phyloP scores from a whole-genome alignment of 306 rosid species.

The Vigna nakashimae region DNA sequence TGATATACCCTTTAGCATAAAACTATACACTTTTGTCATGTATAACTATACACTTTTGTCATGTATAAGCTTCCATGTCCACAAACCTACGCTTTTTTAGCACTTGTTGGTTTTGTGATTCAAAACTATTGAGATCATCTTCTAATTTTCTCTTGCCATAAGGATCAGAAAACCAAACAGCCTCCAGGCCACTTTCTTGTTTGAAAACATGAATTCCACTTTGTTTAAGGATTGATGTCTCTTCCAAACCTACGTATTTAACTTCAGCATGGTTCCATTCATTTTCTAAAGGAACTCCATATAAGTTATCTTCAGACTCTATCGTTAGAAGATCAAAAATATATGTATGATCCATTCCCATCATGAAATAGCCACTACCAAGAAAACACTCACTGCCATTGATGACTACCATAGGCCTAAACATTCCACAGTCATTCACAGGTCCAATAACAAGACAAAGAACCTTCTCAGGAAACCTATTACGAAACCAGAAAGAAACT shows the following conservation, averaged over 20 bases:
- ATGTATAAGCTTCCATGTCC: not conserved
- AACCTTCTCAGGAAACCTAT: not conserved
- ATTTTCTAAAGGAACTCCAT: not conserved
- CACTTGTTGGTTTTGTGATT: not conserved
- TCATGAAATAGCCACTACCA: not conserved
- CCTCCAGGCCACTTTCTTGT: not conserved
- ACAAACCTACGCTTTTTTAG: not conserved
- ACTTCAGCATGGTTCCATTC: conserved; percentile 13
- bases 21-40: not conserved
- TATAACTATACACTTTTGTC: not conserved
- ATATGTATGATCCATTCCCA: not conserved
- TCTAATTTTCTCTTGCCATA: not conserved
- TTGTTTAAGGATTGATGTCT: not conserved
- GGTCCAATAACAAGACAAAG: not conserved
- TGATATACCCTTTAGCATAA: no score
- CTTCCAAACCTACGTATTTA: not conserved
- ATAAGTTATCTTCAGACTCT: not conserved
- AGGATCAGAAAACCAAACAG: not conserved
- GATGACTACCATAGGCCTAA: not conserved
- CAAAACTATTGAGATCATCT: not conserved
- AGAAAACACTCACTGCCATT: not conserved
- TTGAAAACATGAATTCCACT: conserved; percentile 2
- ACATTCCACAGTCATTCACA: conserved; percentile 5
- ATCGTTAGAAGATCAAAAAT: not conserved
- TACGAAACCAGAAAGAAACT: conserved; percentile 15